These are phyloP conservation scores for Gnomoniopsis smithogilvyi DNA, from an alignment of 2,329 filamentous ascomycete species.

Conservation along the genomic window DNA sequence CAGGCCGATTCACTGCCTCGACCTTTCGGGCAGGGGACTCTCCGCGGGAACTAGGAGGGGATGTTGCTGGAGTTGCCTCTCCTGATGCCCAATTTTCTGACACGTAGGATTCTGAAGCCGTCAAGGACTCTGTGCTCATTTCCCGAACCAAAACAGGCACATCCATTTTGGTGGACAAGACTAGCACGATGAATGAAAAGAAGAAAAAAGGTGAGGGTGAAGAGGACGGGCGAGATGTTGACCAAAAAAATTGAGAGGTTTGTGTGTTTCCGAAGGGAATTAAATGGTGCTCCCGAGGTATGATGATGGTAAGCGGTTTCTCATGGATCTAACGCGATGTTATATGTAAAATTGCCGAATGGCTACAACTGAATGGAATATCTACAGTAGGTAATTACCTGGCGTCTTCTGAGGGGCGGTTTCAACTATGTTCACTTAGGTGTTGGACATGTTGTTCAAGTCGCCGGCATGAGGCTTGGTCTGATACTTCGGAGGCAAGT, in stretches of 20 bases:
- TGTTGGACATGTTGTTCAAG: background rate
- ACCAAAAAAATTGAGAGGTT: slow-evolving; percentile 2
- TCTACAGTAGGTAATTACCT: too few relatives aligned
- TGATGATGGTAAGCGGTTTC: background rate
- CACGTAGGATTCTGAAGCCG: background rate
- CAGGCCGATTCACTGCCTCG: background rate
- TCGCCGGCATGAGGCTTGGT: slow-evolving; percentile 1
- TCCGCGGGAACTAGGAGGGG: slow-evolving; percentile 23
- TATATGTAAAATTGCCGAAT: slow-evolving; percentile 10
- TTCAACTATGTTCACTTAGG: background rate
- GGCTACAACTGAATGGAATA: too few relatives aligned
- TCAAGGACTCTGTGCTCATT: slow-evolving; percentile 21
- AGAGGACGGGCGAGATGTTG: background rate
- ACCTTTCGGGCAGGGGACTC: slow-evolving; percentile 24
- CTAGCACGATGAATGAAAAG: slow-evolving; percentile 4
- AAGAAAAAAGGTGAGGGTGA: background rate
- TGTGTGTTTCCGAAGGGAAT: background rate
- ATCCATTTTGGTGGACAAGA: background rate
- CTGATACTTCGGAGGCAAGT: background rate
- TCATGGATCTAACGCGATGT: background rate
- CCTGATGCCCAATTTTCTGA: slow-evolving; percentile 12
- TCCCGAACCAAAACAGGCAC: slow-evolving; percentile 3
- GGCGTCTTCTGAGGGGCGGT: too few relatives aligned
- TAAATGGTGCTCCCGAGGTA: background rate
- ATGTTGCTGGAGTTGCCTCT: slow-evolving; percentile 21